Evolutionary conservation across 768 basidiomycete genomes (phyloP).

Genomic region (Leccinum olivaceopallidum): DNA sequence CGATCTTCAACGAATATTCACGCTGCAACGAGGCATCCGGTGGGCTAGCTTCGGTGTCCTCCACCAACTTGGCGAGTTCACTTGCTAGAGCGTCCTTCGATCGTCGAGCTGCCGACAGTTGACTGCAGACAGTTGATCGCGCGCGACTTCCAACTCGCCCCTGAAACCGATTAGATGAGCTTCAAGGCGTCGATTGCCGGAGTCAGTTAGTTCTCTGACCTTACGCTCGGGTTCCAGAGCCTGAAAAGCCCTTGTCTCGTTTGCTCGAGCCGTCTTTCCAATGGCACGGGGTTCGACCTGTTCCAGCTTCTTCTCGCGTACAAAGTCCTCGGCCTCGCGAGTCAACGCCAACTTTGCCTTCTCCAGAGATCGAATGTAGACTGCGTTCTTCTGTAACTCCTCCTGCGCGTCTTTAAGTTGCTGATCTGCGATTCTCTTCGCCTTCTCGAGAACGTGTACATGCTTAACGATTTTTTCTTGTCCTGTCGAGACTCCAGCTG

Average conservation of each 20-base stretch:
- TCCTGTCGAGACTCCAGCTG: slow-evolving; percentile 87
- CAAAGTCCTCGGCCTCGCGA: slow-evolving; percentile 81
- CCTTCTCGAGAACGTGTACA: slow-evolving; percentile 93
- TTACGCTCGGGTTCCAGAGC: slow-evolving; percentile 69
- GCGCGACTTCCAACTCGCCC: slow-evolving; percentile 56
- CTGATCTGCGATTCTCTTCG: slow-evolving; percentile 91
- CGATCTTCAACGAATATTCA: slow-evolving; percentile 62
- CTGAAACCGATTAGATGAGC: slow-evolving; percentile 56
- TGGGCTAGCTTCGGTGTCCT: slow-evolving; percentile 52
- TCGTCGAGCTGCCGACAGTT: slow-evolving; percentile 51
- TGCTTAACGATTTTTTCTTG: slow-evolving; percentile 99
- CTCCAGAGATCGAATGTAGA: slow-evolving; percentile 84
- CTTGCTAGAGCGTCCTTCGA: slow-evolving; percentile 67
- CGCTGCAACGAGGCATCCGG: slow-evolving; percentile 62
- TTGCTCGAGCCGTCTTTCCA: slow-evolving; percentile 63
- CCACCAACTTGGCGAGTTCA: slow-evolving; percentile 66
- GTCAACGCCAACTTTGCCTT: slow-evolving; percentile 73
- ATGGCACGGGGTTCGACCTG: slow-evolving; percentile 63
- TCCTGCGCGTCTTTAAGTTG: slow-evolving; percentile 80
- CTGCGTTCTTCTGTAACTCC: slow-evolving; percentile 72
- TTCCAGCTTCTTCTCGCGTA: slow-evolving; percentile 71
- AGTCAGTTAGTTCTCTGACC: slow-evolving; percentile 64
- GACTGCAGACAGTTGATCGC: slow-evolving; percentile 53
- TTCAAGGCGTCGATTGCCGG: slow-evolving; percentile 59
- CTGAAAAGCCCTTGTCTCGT: slow-evolving; percentile 61